Evolutionary conservation across 2,329 filamentous ascomycete species (phyloP).

Genomic region (Clonostachys solani): DNA sequence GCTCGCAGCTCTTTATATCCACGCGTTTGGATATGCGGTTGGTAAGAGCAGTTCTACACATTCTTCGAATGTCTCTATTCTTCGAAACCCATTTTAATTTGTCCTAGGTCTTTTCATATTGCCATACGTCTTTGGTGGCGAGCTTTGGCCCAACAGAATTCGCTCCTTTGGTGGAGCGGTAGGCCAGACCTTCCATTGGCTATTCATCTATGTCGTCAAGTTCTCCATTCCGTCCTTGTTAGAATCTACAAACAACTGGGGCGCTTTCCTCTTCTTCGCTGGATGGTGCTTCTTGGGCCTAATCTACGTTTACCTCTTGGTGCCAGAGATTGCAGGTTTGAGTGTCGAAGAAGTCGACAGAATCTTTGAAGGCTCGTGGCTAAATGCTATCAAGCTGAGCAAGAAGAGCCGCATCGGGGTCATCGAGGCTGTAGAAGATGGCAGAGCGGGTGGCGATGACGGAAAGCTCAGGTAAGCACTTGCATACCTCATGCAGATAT

Average conservation of each 20-base stretch:
- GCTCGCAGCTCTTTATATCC: slow-evolving; percentile 36
- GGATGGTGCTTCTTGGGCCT: slow-evolving; percentile 28
- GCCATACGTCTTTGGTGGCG: slow-evolving; percentile 37
- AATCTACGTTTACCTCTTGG: slow-evolving; percentile 29
- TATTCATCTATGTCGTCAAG: too few species aligned
- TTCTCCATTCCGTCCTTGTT: too few species aligned
- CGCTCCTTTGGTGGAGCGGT: slow-evolving; percentile 35
- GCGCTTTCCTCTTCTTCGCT: slow-evolving; percentile 35
- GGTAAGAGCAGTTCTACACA: too few species aligned
- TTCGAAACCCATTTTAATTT: too few species aligned
- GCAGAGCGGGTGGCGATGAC: too few species aligned
- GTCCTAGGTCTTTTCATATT: slow-evolving; percentile 26
- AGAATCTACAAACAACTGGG: slow-evolving; percentile 27
- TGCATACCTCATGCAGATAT: too few species aligned
- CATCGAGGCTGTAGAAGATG: too few species aligned
- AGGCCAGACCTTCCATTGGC: slow-evolving; percentile 21
- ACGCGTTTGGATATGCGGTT: slow-evolving; percentile 36
- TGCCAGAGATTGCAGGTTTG: slow-evolving; percentile 31
- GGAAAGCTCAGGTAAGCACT: too few species aligned
- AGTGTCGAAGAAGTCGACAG: slow-evolving; percentile 30
- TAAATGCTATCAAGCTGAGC: too few species aligned
- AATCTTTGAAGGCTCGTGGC: slow-evolving; percentile 23
- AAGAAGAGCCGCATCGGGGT: too few species aligned
- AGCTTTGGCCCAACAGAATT: slow-evolving; percentile 38
- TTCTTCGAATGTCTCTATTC: too few species aligned